A percentile compares a stretch with the other conserved stretches of the same genome.
Evolutionary conservation across 2,329 filamentous ascomycete genomes (phyloP).

Genomic region (Pseudocercospora pini-densiflorae): DNA sequence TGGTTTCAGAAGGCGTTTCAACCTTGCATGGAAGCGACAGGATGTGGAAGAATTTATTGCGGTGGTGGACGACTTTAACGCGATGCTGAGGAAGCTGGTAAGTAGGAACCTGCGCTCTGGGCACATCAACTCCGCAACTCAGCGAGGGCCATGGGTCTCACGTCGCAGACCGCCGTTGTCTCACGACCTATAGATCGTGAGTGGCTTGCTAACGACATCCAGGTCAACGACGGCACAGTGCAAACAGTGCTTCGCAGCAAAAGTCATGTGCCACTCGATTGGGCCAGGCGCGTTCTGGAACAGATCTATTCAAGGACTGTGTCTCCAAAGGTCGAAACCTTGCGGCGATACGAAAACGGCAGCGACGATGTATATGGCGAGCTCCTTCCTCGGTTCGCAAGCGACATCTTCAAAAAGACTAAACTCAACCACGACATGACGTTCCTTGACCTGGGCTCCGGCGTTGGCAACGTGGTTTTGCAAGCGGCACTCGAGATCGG

Average conservation of each 20-base stretch:
- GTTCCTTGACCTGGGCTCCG: slow-evolving; percentile 93
- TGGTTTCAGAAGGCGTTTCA: slow-evolving; percentile 77
- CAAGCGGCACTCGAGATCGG: slow-evolving; percentile 93
- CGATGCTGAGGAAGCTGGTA: slow-evolving; percentile 66
- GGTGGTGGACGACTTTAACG: slow-evolving; percentile 79
- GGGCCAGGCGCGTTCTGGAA: slow-evolving; percentile 63
- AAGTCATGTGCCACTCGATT: slow-evolving; percentile 77
- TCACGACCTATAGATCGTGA: no score
- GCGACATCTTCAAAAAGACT: slow-evolving; percentile 78
- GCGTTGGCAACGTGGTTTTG: slow-evolving; percentile 92
- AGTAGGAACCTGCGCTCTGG: neutral
- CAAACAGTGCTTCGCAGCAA: slow-evolving; percentile 71
- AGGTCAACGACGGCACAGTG: slow-evolving; percentile 69
- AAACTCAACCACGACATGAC: slow-evolving; percentile 80
- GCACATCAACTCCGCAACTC: no score
- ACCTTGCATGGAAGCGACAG: slow-evolving; percentile 71
- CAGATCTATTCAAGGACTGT: slow-evolving; percentile 92
- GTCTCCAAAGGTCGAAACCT: slow-evolving; percentile 80
- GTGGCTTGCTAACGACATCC: no score
- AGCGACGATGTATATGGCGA: slow-evolving; percentile 96
- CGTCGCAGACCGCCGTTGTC: no score
- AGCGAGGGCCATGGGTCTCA: neutral
- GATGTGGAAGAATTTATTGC: slow-evolving; percentile 70
- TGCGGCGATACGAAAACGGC: slow-evolving; percentile 85
- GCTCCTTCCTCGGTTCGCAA: slow-evolving; percentile 81